Base-by-base conservation (phyloP, 306 rosid species). In the Casuarina equisetifolia region DNA sequence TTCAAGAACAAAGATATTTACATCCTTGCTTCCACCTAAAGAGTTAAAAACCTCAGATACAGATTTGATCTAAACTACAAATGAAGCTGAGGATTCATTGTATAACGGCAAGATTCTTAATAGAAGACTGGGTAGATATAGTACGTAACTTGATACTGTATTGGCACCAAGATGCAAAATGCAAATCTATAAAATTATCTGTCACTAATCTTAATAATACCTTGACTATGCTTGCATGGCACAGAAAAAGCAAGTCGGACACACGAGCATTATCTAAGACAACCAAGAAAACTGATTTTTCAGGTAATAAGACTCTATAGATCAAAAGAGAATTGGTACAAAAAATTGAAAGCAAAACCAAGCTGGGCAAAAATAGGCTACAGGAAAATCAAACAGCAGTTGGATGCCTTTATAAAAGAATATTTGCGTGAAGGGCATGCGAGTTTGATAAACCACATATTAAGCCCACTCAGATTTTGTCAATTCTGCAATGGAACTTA, bases 51-150 rank as follows among this genome's bases (percentile, higher is more conserved):
- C 64, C 32, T 58, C 4, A 15, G 39, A 58, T 36, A 25, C 64
- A 58, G 35, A 58, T 58, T 58, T 58, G 39, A 36, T 58, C 64
- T 19, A 32, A 58, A 58, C 64, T 58, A 32, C 64, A 58, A 58
- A 25, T 58, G 39, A 58, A 19, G 39, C 5, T 5, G 9, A 58
- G 39, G 2, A 2, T n/a, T 35, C 32, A 19, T 58, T 58, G 9
- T 58, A 58, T 58, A 38, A 11, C 42, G 8, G 50, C 2, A 6
- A 66, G 25, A 42, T 66, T 25, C 48, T 66, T 7, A 40, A 11
- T 66, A 25, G 35, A 66, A 6, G 42, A 66, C 70, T 16, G 11
- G 20, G 8, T 66, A 16, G 35, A 2, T 7, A 42, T 9, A 42
- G 35, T 8, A 15, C 6, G 9, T 20, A 25, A 58, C 35, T 40